Evolutionary conservation across 768 basidiomycete genomes (phyloP).

Genomic region (Leccinum barrowsii): DNA sequence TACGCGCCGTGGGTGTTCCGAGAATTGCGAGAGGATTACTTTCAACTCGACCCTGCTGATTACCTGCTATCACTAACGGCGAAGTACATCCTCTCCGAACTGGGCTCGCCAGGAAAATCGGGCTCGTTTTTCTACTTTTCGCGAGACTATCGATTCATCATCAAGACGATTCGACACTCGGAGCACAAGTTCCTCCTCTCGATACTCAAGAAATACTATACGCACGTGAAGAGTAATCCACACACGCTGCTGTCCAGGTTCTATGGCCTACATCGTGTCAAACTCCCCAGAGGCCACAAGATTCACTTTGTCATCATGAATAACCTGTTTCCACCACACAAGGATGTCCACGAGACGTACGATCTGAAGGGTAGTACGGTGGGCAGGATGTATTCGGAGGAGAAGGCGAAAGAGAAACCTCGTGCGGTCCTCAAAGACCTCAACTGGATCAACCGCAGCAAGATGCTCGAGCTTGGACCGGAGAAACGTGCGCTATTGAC

Average conservation of each 20-base stretch:
- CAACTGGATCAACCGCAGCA: slow-evolving; percentile 87
- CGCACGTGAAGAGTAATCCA: slow-evolving; percentile 84
- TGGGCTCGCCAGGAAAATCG: slow-evolving; percentile 97
- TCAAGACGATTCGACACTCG: slow-evolving; percentile 94
- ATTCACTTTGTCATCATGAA: slow-evolving; percentile 99
- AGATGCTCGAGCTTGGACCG: slow-evolving; percentile 86
- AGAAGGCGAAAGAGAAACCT: slow-evolving; percentile 71
- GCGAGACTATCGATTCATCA: slow-evolving; percentile 97
- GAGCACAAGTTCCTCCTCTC: slow-evolving; percentile 92
- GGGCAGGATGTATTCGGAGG: slow-evolving; percentile 84
- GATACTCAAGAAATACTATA: slow-evolving; percentile 81
- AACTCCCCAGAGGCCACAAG: slow-evolving; percentile 88
- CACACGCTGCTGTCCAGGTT: slow-evolving; percentile 92
- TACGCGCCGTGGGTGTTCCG: slow-evolving; percentile 99
- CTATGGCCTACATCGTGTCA: slow-evolving; percentile 96
- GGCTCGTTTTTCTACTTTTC: slow-evolving; percentile 99
- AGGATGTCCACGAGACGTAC: slow-evolving; percentile 96
- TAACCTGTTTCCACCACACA: slow-evolving; percentile 96
- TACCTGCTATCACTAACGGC: slow-evolving; percentile 95
- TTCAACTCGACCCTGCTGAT: slow-evolving; percentile 95
- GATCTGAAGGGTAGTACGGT: slow-evolving; percentile 95
- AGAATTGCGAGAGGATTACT: slow-evolving; percentile 88
- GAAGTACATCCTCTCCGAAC: slow-evolving; percentile 96
- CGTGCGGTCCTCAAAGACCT: slow-evolving; percentile 92
- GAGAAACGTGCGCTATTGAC: slow-evolving; percentile 89